Percentiles rank a stretch among this genome's conserved stretches.
phyloP scores from a whole-genome alignment of 768 basidiomycete genomes.

The Cubamyces lactineus region DNA sequence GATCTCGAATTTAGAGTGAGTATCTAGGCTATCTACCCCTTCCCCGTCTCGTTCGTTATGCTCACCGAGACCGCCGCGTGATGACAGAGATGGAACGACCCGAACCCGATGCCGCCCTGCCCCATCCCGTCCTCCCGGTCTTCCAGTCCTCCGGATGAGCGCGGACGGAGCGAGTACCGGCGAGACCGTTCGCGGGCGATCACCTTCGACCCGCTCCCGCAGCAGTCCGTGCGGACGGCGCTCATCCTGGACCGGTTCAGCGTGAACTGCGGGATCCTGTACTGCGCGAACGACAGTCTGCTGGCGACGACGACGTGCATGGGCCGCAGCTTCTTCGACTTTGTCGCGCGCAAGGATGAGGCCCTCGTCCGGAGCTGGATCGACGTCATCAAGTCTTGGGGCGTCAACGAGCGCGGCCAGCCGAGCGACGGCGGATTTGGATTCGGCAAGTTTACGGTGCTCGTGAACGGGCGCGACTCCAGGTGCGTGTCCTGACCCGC shows the following conservation, averaged over 20 bases:
- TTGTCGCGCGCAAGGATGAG: conserved; percentile 68
- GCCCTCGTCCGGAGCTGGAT: conserved; percentile 72
- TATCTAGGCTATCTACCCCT: conserved; percentile 27
- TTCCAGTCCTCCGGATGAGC: conserved; percentile 12
- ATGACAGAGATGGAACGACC: conserved; percentile 38
- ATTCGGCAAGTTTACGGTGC: conserved; percentile 69
- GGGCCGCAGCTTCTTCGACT: conserved; percentile 75
- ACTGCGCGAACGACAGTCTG: conserved; percentile 75
- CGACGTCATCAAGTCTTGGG: conserved; percentile 78
- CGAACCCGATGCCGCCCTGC: conserved; percentile 36
- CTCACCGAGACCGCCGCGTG: conserved; percentile 25
- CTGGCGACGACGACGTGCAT: conserved; percentile 60
- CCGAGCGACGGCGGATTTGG: conserved; percentile 86
- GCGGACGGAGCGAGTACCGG: not conserved
- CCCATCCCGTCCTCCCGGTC: conserved; percentile 38
- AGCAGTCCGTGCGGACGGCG: conserved; percentile 75
- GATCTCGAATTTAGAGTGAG: conserved; percentile 44
- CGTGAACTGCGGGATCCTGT: conserved; percentile 61
- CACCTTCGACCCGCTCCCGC: conserved; percentile 64
- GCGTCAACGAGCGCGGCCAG: conserved; percentile 81
- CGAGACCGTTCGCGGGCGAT: conserved; percentile 34
- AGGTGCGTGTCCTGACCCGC: conserved; percentile 54
- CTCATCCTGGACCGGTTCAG: conserved; percentile 83
- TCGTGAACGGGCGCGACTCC: conserved; percentile 63
- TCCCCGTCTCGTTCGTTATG: conserved; percentile 46